These are phyloP conservation scores for Phytophthora agathidicida DNA, from an alignment of 352 stramenopile genomes.

Conservation along the genomic window DNA sequence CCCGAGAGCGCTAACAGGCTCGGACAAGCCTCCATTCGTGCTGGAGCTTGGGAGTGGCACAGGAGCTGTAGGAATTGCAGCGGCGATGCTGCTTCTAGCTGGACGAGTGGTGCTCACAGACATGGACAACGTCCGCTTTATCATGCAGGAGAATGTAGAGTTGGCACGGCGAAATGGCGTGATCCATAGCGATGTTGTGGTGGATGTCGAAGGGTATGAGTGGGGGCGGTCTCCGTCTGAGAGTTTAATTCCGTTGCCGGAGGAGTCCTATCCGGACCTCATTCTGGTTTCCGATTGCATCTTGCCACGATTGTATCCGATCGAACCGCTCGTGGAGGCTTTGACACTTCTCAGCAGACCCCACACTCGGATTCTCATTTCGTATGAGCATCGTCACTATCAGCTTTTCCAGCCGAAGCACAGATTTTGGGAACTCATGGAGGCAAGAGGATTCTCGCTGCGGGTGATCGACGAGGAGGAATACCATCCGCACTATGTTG, in stretches of 20 bases:
- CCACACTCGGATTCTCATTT: constrained; percentile 77
- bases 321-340: constrained; percentile 93
- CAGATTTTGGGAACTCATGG: constrained; percentile 80
- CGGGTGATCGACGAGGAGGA: constrained; percentile 52
- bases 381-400: constrained; percentile 89
- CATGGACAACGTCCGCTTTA: constrained; percentile 86
- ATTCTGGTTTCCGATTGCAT: constrained; percentile 96
- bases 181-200: constrained; percentile 31
- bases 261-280: constrained; percentile 57
- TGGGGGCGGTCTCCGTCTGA: constrained; percentile 74
- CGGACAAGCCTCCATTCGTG: constrained; percentile 52
- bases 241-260: constrained; percentile 32
- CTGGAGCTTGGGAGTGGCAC: constrained; percentile 93
- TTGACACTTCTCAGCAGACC: constrained; percentile 70
- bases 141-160: constrained; percentile 91
- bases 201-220: constrained; percentile 89
- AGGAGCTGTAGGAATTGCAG: constrained; percentile 89
- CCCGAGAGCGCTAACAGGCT: constrained; percentile 30
- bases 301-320: constrained; percentile 95
- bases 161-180: constrained; percentile 37
- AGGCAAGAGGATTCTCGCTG: constrained; percentile 49
- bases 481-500: constrained; percentile 79
- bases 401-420: constrained; percentile 80
- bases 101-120: constrained; percentile 91
- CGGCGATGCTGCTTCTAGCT: constrained; percentile 81